Evolutionary conservation across 129 eudicot genomes (phyloP).

Genomic region (Calendula officinalis): DNA sequence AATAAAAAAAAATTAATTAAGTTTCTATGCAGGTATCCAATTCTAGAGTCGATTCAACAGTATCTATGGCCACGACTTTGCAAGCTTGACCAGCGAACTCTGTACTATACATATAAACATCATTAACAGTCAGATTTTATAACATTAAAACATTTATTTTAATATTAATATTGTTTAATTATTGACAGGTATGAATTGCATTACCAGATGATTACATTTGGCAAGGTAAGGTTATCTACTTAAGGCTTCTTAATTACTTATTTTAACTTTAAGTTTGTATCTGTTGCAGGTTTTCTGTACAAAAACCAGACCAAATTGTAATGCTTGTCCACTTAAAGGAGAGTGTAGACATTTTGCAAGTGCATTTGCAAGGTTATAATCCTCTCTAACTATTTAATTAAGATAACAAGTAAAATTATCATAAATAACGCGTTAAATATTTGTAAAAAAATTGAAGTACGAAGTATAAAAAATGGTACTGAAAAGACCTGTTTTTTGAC

Average conservation of each 20-base stretch:
- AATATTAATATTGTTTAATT: background rate
- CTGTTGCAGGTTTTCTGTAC: conserved; percentile 85
- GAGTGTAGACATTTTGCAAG: conserved; percentile 96
- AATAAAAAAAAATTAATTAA: conserved; percentile 14
- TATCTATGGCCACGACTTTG: conserved; percentile 93
- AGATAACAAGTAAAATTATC: too few relatives aligned
- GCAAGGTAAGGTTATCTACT: conserved; percentile 57
- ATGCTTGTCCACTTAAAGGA: conserved; percentile 87
- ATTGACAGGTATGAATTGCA: conserved; percentile 80
- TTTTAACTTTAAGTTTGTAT: conserved; percentile 1
- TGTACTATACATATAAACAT: conserved; percentile 40
- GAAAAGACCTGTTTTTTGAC: background rate
- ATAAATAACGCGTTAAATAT: too few relatives aligned
- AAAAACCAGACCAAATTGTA: conserved; percentile 89
- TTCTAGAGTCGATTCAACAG: conserved; percentile 79
- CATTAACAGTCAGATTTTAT: conserved; percentile 4
- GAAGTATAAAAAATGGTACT: too few relatives aligned
- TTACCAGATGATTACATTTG: conserved; percentile 96
- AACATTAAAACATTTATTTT: conserved; percentile 11
- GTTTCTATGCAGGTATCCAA: conserved; percentile 58
- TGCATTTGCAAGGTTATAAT: conserved; percentile 72
- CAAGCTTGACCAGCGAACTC: conserved; percentile 89
- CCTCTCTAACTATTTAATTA: conserved; percentile 12
- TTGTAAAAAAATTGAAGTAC: too few relatives aligned
- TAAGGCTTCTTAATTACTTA: conserved; percentile 6